Base-by-base conservation (phyloP, 805 yeast species). In the Candida corydali region DNA sequence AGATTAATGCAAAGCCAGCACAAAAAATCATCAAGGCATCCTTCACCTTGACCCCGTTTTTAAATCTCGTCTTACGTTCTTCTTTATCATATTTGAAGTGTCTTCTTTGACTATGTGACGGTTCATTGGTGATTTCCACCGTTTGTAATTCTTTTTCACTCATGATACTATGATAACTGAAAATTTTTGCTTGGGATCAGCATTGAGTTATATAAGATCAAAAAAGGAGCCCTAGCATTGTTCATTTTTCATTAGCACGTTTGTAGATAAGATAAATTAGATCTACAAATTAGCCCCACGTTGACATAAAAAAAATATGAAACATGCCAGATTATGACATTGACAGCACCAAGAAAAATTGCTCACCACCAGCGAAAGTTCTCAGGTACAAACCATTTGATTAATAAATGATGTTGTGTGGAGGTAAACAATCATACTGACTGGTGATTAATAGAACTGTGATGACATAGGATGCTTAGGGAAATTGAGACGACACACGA, bases 1-100 rank as follows among this genome's bases (percentile, higher is more conserved):
- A 76, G 49, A 82, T 75, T 51, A 84, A 69, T 0, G 89, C 93
- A 44, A 76, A 80, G 10, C 93, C 91, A 17, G 88, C 68, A 58
- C 85, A 76, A 30, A 78, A 50, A 42, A 82, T 76, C 37, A 79
- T 57, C 34, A 67, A 46, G 19, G 61, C 41, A 38, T 66, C 69
- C 17, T 50, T 57, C 25, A 43, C 18, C 24, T 44, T 47, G 15
- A 55, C 54, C 0, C 59, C 59, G 5, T 47, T 49, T 12, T 32
- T 45, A 27, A 57, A 54, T 29, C 73, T 51, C 11, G 44, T 39
- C 24, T 39, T 41, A 47, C 73, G 56, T 19, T 42, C 51, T 10
- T 55, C 67, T 9, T 47, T 51, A 38, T 65, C 63, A 44, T 67
- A 65, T 24, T 46, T 46, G 47, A 54, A 56, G 26, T 44, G 54